These are phyloP conservation scores for Taxillus chinensis DNA, from an alignment of 164 flowering plant species.

Conservation along the genomic window DNA sequence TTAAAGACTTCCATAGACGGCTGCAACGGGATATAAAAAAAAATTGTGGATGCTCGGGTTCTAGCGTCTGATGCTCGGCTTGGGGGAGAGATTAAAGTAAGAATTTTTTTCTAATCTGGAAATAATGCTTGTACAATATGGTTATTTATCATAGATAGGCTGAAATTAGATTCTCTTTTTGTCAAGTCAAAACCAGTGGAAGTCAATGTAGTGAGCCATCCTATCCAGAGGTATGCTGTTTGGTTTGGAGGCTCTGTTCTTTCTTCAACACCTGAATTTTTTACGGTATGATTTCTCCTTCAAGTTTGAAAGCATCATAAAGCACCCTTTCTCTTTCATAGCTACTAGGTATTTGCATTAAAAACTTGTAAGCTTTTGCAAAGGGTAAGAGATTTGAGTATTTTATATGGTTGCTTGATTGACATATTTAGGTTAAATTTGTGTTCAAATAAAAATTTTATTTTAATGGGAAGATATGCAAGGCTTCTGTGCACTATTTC, in stretches of 20 bases:
- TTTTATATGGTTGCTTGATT: too few relatives aligned
- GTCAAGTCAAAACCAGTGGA: conserved; percentile 86
- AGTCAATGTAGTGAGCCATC: conserved; percentile 98
- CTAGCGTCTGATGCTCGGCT: conserved; percentile 63
- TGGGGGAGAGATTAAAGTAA: conserved; percentile 75
- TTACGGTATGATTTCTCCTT: conserved; percentile 35
- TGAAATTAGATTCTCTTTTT: conserved; percentile 6
- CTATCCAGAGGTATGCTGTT: conserved; percentile 93
- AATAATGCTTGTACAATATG: background rate
- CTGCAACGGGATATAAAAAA: conserved; percentile 89
- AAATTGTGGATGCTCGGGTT: conserved; percentile 88
- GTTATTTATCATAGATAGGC: background rate
- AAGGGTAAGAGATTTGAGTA: too few relatives aligned
- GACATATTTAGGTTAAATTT: too few relatives aligned
- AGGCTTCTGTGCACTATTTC: too few relatives aligned
- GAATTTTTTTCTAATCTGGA: conserved; percentile 5
- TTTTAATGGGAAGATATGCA: too few relatives aligned
- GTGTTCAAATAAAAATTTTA: too few relatives aligned
- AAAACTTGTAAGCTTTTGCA: too few relatives aligned
- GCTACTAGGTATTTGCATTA: too few relatives aligned
- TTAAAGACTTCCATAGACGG: conserved; percentile 89
- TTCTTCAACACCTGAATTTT: conserved; percentile 97
- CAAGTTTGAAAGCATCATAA: background rate
- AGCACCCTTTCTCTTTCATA: background rate
- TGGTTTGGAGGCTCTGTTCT: conserved; percentile 99